Base-by-base conservation (phyloP, 148 eudicot species). In the Dianthus caryophyllus region DNA sequence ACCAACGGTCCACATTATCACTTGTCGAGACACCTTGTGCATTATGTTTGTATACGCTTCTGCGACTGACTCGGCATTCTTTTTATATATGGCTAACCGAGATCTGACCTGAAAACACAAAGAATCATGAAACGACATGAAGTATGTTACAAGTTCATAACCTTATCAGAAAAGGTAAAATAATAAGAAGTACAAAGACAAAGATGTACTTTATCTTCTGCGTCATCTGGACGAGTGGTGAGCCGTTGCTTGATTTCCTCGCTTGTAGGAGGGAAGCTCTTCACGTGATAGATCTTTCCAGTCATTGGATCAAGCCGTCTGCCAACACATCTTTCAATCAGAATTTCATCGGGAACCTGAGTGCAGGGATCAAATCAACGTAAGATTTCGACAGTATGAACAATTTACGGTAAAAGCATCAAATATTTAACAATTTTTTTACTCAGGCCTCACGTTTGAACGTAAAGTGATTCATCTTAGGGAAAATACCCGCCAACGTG, bases 261-360 rank as follows among this genome's bases (percentile, higher is more conserved):
- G 2, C 80, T 88, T 67, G 88, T 87, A n/a, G 97, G 97, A 70
- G 88, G 89, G 75, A 84, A 90, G 64, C 81, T 82, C 20, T 68
- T 81, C 13, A 94, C 20, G 73, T 94, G 99, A 77, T 94, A 94
- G 44, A 94, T 94, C 77, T 83, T 90, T 69, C 99, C 96, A 0
- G 93, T 88, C 71, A 82, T 64, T 61, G 99, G 97, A 71, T 94
- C 99, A 74, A 90, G 75, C 66, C 90, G 85, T 84, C 99, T 83
- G 64, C 99, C 97, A 79, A 94, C 88, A 79, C 99, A 94, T 83
- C 99, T 84, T 71, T 90, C 86, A 24, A 90, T 84, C 77, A 94
- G 84, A 78, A 80, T 78, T 60, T 88, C 96, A 75, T 94, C 99
- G 77, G 97, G 96, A 64, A 94, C 97, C 99, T 94, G 90, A 69